Evolutionary conservation across 2,329 filamentous ascomycete genomes (phyloP).

Genomic region (Penicillium thymicola): DNA sequence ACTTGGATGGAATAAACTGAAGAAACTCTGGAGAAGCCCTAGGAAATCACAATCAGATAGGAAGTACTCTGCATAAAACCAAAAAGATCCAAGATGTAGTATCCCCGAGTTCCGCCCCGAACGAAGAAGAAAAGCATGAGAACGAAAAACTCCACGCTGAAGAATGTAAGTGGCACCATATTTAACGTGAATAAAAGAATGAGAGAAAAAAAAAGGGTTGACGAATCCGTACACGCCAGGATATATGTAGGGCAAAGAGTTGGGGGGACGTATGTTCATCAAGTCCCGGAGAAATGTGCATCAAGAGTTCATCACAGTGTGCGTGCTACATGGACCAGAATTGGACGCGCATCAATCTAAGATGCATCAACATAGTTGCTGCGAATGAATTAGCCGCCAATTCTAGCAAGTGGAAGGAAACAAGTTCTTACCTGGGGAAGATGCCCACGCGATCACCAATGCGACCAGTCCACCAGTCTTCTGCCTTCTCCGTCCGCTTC

Average conservation of each 20-base stretch:
- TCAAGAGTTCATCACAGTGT: constrained; percentile 10
- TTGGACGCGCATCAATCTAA: constrained; percentile 15
- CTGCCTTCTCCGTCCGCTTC: constrained; percentile 89
- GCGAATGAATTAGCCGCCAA: constrained; percentile 9
- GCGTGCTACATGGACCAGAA: constrained; percentile 24
- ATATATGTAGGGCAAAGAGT: constrained; percentile 16
- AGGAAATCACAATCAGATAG: constrained; percentile 9
- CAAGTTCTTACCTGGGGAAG: constrained; percentile 69
- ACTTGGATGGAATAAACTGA: neutral
- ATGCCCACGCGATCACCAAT: constrained; percentile 83
- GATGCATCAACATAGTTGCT: constrained; percentile 41
- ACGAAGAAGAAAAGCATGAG: neutral
- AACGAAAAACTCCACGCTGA: constrained; percentile 23
- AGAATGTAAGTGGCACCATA: constrained; percentile 10
- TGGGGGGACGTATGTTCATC: constrained; percentile 11
- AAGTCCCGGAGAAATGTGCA: constrained; percentile 15
- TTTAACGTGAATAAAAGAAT: neutral
- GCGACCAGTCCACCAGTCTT: constrained; percentile 97
- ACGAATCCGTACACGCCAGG: constrained; percentile 17
- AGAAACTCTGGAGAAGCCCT: neutral
- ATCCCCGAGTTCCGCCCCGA: neutral
- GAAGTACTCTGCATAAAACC: constrained; percentile 7
- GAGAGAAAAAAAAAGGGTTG: neutral
- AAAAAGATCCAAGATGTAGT: constrained; percentile 1
- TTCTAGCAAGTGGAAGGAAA: neutral